Evolutionary conservation across 2,329 filamentous ascomycete species (phyloP).

Genomic region (Fusarium pseudoanthophilum): DNA sequence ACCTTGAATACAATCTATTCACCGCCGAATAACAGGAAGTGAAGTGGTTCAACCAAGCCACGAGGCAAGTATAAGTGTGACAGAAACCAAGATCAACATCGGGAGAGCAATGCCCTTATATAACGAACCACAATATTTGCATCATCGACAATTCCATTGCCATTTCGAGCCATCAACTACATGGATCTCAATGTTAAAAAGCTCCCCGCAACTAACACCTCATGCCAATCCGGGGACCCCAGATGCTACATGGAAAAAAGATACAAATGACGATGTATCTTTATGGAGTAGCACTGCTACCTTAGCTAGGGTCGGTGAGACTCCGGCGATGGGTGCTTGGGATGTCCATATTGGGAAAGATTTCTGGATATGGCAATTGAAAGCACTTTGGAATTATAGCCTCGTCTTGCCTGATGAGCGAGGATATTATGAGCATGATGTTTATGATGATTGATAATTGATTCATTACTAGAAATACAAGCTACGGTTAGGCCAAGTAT

Average conservation of each 20-base stretch:
- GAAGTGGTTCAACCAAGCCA: not conserved
- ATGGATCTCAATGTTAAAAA: not conserved
- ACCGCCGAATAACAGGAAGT: not conserved
- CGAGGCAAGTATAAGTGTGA: not conserved
- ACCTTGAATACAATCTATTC: not conserved
- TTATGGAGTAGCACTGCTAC: not conserved
- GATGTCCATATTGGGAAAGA: constrained; percentile 3
- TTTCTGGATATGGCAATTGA: constrained; percentile 23
- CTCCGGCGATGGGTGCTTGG: constrained; percentile 18
- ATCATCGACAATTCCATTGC: constrained; percentile 2
- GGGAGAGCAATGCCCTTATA: constrained; percentile 4
- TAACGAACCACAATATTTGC: not conserved
- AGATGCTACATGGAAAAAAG: constrained; percentile 20
- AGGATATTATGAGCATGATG: not conserved
- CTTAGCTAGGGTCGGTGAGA: constrained; percentile 12
- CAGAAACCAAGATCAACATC: not conserved
- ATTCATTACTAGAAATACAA: not conserved
- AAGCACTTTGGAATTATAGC: constrained; percentile 8
- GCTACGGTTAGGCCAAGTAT: not conserved
- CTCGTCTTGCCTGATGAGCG: not conserved
- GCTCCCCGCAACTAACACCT: not conserved
- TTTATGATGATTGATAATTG: not conserved
- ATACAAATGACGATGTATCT: not conserved
- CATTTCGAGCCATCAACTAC: not conserved
- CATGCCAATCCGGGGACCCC: constrained; percentile 40